Base-by-base conservation (phyloP, 2,329 filamentous ascomycete species). In the Ascochyta clinopodiicola region DNA sequence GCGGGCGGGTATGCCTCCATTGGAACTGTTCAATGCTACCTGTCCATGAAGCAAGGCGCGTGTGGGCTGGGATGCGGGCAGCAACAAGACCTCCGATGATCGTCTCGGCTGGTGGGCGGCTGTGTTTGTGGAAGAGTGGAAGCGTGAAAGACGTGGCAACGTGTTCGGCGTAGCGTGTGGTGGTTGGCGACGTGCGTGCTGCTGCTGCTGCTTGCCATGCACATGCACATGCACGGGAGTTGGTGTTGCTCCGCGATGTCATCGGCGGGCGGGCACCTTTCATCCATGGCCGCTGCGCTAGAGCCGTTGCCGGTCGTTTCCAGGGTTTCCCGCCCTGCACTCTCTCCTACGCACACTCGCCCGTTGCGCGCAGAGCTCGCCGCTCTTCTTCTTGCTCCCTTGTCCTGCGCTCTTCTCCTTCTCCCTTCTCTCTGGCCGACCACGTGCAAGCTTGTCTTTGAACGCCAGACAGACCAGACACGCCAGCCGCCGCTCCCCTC, bases 1-100 rank as follows among this genome's bases (percentile, higher is more conserved):
- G 88, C 89, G 55, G 79, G 75, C 50, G 90, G 89, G 77, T 92
- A 94, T 67, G 85, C 90, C 76, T 95, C 89, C 91, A 95, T 95
- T 38, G 57, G 65, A 61, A 60, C 27, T 44, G 31, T 65, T 61
- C 54, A 46, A 44, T 43, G 61, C 67, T 68, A 68, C 61, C 63
- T 62, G 59, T 67, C 70, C 71, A 74, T 74, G 59, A 49, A 65
- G 56, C 37, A 37, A 39, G 50, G 27, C 34, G 36, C 35, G 44
- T 43, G 29, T 49, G 50, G 43, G 56, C 24, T 42, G 54, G 46
- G 47, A 25, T 54, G 58, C 47, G 58, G 61, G 52, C 42, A 52
- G 47, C 34, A 24, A 21, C 25, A 32, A 37, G 50, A 39, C 42
- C 27, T 24, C 42, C 40, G 49, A 22, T 50, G 8, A 24, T 32